Conservation (phyloP, 1,284 basidiomycete genomes). For the Omphalotus olearius region DNA sequence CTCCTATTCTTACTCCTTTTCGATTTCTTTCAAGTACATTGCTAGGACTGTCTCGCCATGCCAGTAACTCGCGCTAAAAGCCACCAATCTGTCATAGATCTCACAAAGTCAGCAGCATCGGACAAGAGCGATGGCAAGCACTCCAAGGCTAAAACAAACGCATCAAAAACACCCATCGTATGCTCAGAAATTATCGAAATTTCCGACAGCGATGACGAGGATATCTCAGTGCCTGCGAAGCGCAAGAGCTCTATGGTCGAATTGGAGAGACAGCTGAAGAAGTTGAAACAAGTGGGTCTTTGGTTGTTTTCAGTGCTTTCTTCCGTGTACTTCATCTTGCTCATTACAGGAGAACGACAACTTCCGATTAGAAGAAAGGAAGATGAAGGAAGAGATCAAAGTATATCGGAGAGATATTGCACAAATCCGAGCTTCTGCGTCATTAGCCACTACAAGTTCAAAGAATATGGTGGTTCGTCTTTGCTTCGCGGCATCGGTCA, state of each 20-base stretch:
- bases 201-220: constrained; percentile 3
- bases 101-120: background rate
- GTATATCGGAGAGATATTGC: background rate
- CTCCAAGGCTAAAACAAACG: background rate
- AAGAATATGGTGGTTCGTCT: constrained; percentile 1
- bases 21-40: background rate
- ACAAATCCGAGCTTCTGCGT: background rate
- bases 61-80: background rate
- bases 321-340: background rate
- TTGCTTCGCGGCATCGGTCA: background rate
- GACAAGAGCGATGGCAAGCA: background rate
- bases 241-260: constrained; percentile 1
- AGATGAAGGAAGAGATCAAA: background rate
- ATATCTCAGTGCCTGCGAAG: background rate
- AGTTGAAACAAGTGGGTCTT: constrained; percentile 10
- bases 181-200: constrained; percentile 7
- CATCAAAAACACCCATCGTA: background rate
- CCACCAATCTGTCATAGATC: background rate
- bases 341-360: background rate
- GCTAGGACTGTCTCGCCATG: background rate
- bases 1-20: background rate
- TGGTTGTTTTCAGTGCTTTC: background rate
- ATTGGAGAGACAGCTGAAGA: constrained; percentile 9
- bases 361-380: background rate
- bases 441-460: background rate